Evolutionary conservation across 164 flowering plant genomes (phyloP).

Genomic region (Amborella trichopoda): DNA sequence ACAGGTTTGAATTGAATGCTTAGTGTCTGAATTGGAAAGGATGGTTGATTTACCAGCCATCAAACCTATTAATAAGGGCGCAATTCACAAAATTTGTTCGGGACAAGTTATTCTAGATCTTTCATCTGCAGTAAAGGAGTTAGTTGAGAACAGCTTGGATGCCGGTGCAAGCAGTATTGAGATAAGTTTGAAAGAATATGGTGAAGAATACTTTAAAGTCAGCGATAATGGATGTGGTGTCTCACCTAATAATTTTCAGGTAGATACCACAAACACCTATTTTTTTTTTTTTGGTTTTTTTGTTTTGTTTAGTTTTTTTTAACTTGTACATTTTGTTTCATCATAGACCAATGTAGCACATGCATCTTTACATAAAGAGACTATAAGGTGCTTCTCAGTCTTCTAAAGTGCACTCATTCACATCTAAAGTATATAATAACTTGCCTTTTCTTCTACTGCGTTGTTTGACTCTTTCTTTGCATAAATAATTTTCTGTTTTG

Average conservation of each 20-base stretch:
- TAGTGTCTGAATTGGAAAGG: no score
- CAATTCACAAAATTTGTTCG: slow-evolving; percentile 74
- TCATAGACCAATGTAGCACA: not conserved
- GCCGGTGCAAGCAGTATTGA: slow-evolving; percentile 91
- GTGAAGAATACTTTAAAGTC: slow-evolving; percentile 77
- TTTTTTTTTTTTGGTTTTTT: not conserved
- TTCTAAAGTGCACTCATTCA: no score
- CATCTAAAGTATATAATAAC: no score
- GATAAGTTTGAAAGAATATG: slow-evolving; percentile 59
- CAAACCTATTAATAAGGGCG: slow-evolving; percentile 58
- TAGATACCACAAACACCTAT: slow-evolving; percentile 6
- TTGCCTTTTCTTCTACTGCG: no score
- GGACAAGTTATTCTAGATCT: slow-evolving; percentile 93
- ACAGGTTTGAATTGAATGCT: no score
- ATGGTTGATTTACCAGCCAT: no score
- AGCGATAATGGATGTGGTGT: slow-evolving; percentile 86
- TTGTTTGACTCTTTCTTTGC: no score
- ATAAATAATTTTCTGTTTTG: no score
- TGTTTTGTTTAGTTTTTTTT: not conserved
- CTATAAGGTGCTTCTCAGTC: no score
- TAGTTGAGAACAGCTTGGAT: slow-evolving; percentile 98
- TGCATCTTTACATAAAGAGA: not conserved
- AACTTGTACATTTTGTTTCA: not conserved
- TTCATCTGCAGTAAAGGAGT: slow-evolving; percentile 92
- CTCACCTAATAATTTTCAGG: slow-evolving; percentile 80